Percentiles rank a stretch among this genome's conserved stretches.
phyloP scores from a whole-genome alignment of 352 stramenopile species.

The Phytophthora idaei region DNA sequence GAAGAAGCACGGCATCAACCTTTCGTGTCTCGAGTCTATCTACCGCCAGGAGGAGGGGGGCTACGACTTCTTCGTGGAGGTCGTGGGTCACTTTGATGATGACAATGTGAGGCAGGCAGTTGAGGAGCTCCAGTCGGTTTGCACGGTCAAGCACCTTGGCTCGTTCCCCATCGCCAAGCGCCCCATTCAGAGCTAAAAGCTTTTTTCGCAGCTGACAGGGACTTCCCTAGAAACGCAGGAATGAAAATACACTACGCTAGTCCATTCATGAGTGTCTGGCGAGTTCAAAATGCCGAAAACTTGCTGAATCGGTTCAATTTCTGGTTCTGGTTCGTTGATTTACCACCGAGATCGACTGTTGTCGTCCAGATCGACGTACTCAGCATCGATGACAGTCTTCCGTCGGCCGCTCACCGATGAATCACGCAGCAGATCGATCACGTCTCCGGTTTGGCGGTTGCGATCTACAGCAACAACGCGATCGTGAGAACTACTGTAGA shows the following conservation, averaged over 20 bases:
- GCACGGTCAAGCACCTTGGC: constrained; percentile 75
- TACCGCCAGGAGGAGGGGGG: constrained; percentile 71
- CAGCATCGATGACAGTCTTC: constrained; percentile 75
- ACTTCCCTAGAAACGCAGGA: constrained; percentile 16
- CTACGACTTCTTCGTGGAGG: constrained; percentile 89
- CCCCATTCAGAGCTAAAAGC: constrained; percentile 46
- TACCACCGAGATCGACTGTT: constrained; percentile 32
- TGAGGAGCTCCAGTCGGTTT: constrained; percentile 60
- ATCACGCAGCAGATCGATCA: constrained; percentile 72
- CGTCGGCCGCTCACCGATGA: constrained; percentile 31
- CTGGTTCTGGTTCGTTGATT: constrained; percentile 6
- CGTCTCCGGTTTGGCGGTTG: constrained; percentile 59
- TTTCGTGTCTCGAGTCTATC: constrained; percentile 89
- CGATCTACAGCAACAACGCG: constrained; percentile 41
- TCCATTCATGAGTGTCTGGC: neutral
- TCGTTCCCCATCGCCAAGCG: constrained; percentile 78
- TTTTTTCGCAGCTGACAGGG: constrained; percentile 4
- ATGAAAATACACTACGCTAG: constrained; percentile 9
- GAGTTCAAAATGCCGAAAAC: constrained; percentile 8
- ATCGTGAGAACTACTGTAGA: constrained; percentile 6
- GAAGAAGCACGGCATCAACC: constrained; percentile 82
- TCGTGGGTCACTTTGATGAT: constrained; percentile 80
- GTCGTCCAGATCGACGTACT: constrained; percentile 70
- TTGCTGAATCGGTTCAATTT: constrained; percentile 1
- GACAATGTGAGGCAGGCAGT: constrained; percentile 60